Evolutionary conservation across 371 early-diverging fungal genomes (phyloP).

Genomic region (Mitosporidium daphniae): DNA sequence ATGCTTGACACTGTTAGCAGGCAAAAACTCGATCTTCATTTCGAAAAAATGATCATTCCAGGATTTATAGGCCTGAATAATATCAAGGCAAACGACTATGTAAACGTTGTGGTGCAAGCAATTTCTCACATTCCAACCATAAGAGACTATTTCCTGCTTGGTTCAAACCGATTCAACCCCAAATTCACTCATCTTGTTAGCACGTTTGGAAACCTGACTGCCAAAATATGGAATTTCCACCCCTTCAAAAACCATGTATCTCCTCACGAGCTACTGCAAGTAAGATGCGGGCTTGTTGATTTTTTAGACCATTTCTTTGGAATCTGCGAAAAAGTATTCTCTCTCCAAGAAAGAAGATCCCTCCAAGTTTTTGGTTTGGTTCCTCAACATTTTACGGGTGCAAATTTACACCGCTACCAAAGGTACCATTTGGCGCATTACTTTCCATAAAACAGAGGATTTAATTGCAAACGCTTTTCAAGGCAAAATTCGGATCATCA

Average conservation of each 20-base stretch:
- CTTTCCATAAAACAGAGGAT: slow-evolving; percentile 7
- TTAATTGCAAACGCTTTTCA: slow-evolving; percentile 39
- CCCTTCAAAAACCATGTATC: slow-evolving; percentile 78
- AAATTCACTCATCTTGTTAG: slow-evolving; percentile 5
- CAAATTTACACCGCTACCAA: not conserved
- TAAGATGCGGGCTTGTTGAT: slow-evolving; percentile 2
- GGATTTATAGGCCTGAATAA: slow-evolving; percentile 77
- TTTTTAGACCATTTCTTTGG: slow-evolving; percentile 27
- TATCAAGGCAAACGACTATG: slow-evolving; percentile 70
- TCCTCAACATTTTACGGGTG: slow-evolving; percentile 27
- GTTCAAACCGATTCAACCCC: slow-evolving; percentile 1
- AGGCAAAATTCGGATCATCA: slow-evolving; percentile 24
- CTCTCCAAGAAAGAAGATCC: slow-evolving; percentile 46
- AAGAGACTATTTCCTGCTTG: slow-evolving; percentile 34
- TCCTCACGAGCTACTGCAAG: slow-evolving; percentile 68
- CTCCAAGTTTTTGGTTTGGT: slow-evolving; percentile 58
- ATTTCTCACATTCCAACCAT: slow-evolving; percentile 48
- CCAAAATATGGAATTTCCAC: slow-evolving; percentile 64
- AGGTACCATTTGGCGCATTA: not conserved
- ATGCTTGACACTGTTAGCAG: slow-evolving; percentile 18
- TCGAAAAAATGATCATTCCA: slow-evolving; percentile 12
- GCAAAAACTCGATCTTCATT: slow-evolving; percentile 35
- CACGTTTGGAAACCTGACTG: slow-evolving; percentile 29
- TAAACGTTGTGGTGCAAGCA: slow-evolving; percentile 61
- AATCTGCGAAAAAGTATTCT: slow-evolving; percentile 35